Evolutionary conservation across 805 yeast species (phyloP).

Genomic region (Ogataea pignaliae): DNA sequence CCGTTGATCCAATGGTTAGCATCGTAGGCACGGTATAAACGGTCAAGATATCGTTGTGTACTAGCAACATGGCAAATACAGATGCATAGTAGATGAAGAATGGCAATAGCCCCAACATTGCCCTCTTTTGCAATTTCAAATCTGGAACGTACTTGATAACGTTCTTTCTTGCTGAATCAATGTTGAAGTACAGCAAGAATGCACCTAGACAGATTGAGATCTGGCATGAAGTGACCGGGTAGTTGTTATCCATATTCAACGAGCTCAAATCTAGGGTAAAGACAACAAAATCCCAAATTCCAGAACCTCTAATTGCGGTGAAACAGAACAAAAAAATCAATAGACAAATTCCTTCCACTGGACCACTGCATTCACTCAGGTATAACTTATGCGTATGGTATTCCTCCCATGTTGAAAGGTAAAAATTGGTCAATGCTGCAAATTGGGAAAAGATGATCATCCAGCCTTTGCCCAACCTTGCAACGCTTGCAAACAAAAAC

Average conservation of each 20-base stretch:
- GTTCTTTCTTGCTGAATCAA: slow-evolving; percentile 60
- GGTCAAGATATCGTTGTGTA: slow-evolving; percentile 49
- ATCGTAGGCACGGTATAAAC: slow-evolving; percentile 50
- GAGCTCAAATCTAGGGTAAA: slow-evolving; percentile 36
- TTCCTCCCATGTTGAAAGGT: slow-evolving; percentile 93
- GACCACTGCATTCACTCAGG: slow-evolving; percentile 80
- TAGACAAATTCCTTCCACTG: slow-evolving; percentile 87
- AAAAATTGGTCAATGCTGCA: slow-evolving; percentile 76
- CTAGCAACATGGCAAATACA: slow-evolving; percentile 41
- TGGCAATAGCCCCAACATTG: slow-evolving; percentile 60
- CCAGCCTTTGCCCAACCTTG: slow-evolving; percentile 70
- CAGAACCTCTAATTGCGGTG: slow-evolving; percentile 70
- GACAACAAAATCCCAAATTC: slow-evolving; percentile 50
- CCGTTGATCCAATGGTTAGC: slow-evolving; percentile 64
- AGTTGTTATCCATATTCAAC: slow-evolving; percentile 22
- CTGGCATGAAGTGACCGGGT: slow-evolving; percentile 37
- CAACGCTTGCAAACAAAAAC: slow-evolving; percentile 68
- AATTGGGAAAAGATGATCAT: slow-evolving; percentile 59
- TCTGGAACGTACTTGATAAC: slow-evolving; percentile 39
- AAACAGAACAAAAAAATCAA: slow-evolving; percentile 48
- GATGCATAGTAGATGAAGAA: slow-evolving; percentile 51
- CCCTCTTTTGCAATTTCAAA: slow-evolving; percentile 29
- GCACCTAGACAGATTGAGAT: slow-evolving; percentile 49
- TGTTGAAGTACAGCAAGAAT: slow-evolving; percentile 57
- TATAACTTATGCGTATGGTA: slow-evolving; percentile 82